Evolutionary conservation across 108 stramenopile species (phyloP), one percentile per base, ranked within the genome.

Genomic region (Stephanodiscus triporus): DNA sequence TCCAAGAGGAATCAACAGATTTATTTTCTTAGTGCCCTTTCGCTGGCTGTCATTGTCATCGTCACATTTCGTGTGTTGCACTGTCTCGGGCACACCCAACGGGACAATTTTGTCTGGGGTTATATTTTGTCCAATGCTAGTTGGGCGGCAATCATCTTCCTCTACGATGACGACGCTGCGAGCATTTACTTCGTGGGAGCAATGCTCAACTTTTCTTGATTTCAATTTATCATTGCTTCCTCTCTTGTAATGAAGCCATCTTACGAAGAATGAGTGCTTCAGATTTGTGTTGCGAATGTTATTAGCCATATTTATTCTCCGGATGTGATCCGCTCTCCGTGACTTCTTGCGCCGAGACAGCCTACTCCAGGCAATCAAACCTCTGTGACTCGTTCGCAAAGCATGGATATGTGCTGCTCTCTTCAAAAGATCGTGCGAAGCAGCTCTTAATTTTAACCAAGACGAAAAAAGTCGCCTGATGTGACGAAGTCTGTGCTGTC

Each of bases 401-500:
- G 6, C 23, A 19, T 20, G 48, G 19, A 29, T 30, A 0, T 43
- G 20, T 34, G 2, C 20, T 30, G 63, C 43, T 22, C 43, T 47
- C 42, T 65, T 38, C 42, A 65, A 8, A 29, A 24, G 23, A 10
- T 20, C 38, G 6, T 11, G 22, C 11, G 26, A 13, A 29, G 22
- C 22, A 14, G 7, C 23, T 19, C 19, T 20, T 2, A 43, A 7
- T 7, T 65, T 65, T 2, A 65, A 40, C 63, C 63, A 65, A 11
- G 48, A 27, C 2, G 63, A 65, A 16, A 65, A n/a, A 2, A 43
- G 27, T 5, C 63, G 43, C 48, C 63, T 65, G n/a, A 47, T 49
- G 63, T 20, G 37, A 30, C 63, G 63, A 49, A 47, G 10, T 30
- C 17, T 65, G n/a, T 43, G 37, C 10, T 22, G 27, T 17, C n/a